Conservation (phyloP, 2,329 filamentous ascomycete species). For the Ophiostoma ips region DNA sequence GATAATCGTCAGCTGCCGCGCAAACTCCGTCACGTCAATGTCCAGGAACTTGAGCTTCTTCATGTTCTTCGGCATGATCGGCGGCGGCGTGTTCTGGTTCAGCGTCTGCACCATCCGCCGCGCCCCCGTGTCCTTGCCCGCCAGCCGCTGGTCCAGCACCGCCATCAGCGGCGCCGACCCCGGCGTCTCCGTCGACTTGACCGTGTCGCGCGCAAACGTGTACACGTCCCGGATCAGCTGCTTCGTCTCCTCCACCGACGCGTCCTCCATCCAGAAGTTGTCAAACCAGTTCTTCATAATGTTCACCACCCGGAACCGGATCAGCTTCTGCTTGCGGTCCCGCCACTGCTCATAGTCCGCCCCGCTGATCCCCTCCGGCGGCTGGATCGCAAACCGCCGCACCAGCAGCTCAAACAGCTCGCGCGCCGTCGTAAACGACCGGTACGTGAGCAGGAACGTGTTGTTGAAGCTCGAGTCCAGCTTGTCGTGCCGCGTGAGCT, state of each 20-base stretch:
- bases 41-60: constrained; percentile 98
- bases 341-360: constrained; percentile 77
- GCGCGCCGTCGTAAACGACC: constrained; percentile 80
- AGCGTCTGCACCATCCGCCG: constrained; percentile 80
- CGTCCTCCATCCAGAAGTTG: constrained; percentile 96
- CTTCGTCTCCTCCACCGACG: constrained; percentile 61
- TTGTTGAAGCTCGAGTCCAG: constrained; percentile 93
- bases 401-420: constrained; percentile 91
- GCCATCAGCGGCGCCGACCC: constrained; percentile 74
- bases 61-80: constrained; percentile 97
- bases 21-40: constrained; percentile 91
- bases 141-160: constrained; percentile 75
- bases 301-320: constrained; percentile 91
- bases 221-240: constrained; percentile 80
- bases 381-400: constrained; percentile 82
- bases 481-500: constrained; percentile 90
- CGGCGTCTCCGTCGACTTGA: constrained; percentile 86
- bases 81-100: constrained; percentile 66
- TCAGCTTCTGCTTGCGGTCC: constrained; percentile 89
- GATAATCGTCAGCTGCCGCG: constrained; percentile 93
- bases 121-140: constrained; percentile 73
- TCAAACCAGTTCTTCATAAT: constrained; percentile 98
- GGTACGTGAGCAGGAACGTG: constrained; percentile 92
- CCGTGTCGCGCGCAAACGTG: constrained; percentile 78
- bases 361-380: constrained; percentile 63